phyloP scores from a whole-genome alignment of 1,139 yeast genomes.

The Pichia sp. region DNA sequence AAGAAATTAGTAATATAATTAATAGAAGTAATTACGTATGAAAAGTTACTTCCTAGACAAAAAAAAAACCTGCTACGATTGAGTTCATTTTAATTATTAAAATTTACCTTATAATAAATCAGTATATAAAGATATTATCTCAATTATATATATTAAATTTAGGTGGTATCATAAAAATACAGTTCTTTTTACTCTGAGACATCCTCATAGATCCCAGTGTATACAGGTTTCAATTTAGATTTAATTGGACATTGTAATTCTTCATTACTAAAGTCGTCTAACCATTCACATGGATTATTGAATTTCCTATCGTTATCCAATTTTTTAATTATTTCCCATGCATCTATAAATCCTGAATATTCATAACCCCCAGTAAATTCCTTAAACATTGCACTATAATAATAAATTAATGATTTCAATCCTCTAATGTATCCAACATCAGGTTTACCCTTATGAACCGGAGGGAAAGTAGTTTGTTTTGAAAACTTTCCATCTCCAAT shows the following conservation, averaged over 20 bases:
- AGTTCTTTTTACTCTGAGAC: conserved; percentile 23
- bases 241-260: conserved; percentile 23
- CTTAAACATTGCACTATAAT: conserved; percentile 51
- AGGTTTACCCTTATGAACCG: conserved; percentile 52
- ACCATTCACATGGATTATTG: conserved; percentile 38
- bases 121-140: no score
- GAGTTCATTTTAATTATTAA: no score
- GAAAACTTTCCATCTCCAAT: conserved; percentile 53
- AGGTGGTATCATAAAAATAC: background rate
- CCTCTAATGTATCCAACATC: conserved; percentile 89
- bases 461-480: conserved; percentile 51
- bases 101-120: no score
- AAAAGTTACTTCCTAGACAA: no score
- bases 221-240: conserved; percentile 22
- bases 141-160: background rate
- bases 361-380: conserved; percentile 37
- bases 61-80: no score
- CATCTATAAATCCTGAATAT: conserved; percentile 18
- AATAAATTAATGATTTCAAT: conserved; percentile 54
- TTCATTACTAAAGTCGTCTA: conserved; percentile 41
- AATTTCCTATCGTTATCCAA: conserved; percentile 27
- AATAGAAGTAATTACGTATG: no score
- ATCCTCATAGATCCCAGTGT: conserved; percentile 22
- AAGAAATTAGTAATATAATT: no score
- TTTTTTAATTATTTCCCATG: conserved; percentile 27